A percentile compares a stretch with the other conserved stretches of the same genome.
Evolutionary conservation across 108 stramenopile species (phyloP).

Genomic region (Cyclotella choctawhatcheeana): DNA sequence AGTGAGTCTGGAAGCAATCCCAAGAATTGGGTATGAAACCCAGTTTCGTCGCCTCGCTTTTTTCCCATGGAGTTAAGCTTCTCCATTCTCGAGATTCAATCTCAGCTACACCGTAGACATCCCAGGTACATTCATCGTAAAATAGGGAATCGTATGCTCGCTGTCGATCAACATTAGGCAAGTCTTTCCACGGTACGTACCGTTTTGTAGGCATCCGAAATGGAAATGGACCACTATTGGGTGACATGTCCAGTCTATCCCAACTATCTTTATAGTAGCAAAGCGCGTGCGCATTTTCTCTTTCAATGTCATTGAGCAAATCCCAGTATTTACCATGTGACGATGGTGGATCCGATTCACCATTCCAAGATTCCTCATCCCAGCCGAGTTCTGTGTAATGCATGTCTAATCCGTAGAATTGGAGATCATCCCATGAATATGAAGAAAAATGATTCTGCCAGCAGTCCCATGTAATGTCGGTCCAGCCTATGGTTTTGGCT

Average conservation of each 20-base stretch:
- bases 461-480: slow-evolving; percentile 49
- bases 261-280: slow-evolving; percentile 49
- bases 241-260: slow-evolving; percentile 39
- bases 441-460: slow-evolving; percentile 41
- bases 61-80: slow-evolving; percentile 33
- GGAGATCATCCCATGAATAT: slow-evolving; percentile 35
- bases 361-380: slow-evolving; percentile 35
- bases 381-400: slow-evolving; percentile 31
- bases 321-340: slow-evolving; percentile 28
- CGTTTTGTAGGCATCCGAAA: slow-evolving; percentile 23
- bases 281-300: slow-evolving; percentile 25
- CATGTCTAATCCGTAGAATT: slow-evolving; percentile 19
- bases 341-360: slow-evolving; percentile 10
- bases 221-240: slow-evolving; percentile 25
- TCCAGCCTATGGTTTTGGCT: slow-evolving; percentile 28
- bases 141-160: slow-evolving; percentile 22
- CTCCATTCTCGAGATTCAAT: slow-evolving; percentile 40
- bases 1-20: slow-evolving; percentile 68
- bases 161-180: slow-evolving; percentile 23
- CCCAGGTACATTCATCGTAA: slow-evolving; percentile 47
- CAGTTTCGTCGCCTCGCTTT: slow-evolving; percentile 30
- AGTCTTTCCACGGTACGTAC: slow-evolving; percentile 33
- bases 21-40: slow-evolving; percentile 51
- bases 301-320: slow-evolving; percentile 19
- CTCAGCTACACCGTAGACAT: slow-evolving; percentile 30